These are phyloP conservation scores for Kregervanrija pseudodelftensis DNA, from an alignment of 805 yeast genomes.

Conservation along the genomic window DNA sequence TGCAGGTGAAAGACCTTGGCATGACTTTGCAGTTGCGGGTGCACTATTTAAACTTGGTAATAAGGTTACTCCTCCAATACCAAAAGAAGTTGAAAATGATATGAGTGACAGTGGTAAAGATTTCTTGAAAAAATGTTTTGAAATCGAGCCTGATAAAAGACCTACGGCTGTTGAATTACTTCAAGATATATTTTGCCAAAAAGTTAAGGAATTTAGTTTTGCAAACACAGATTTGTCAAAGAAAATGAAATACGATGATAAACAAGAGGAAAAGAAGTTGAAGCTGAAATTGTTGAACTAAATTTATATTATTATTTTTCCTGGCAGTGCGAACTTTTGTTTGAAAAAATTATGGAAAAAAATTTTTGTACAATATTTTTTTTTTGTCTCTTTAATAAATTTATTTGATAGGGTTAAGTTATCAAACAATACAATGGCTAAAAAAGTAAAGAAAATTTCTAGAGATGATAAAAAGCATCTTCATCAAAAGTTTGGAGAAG, in stretches of 20 bases:
- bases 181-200: slow-evolving; percentile 36
- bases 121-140: slow-evolving; percentile 73
- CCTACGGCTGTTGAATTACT: slow-evolving; percentile 76
- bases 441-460: slow-evolving; percentile 20
- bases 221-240: slow-evolving; percentile 25
- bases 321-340: no score
- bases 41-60: slow-evolving; percentile 88
- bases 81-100: slow-evolving; percentile 68
- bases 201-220: slow-evolving; percentile 21
- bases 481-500: slow-evolving; percentile 27
- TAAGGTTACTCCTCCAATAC: slow-evolving; percentile 90
- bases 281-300: no score
- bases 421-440: slow-evolving; percentile 19
- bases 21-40: slow-evolving; percentile 87
- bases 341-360: no score
- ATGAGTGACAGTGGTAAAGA: slow-evolving; percentile 60
- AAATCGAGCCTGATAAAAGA: slow-evolving; percentile 68
- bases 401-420: neutral
- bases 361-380: neutral
- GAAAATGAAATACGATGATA: slow-evolving; percentile 22
- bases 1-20: slow-evolving; percentile 98
- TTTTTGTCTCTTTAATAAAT: slow-evolving; percentile 1
- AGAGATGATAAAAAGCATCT: slow-evolving; percentile 23
- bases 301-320: no score
- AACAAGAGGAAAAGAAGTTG: slow-evolving; percentile 14